A percentile compares a stretch with the other conserved stretches of the same genome.
Evolutionary conservation across 2,329 filamentous ascomycete genomes (phyloP).

Genomic region (Fusarium duplospermum): DNA sequence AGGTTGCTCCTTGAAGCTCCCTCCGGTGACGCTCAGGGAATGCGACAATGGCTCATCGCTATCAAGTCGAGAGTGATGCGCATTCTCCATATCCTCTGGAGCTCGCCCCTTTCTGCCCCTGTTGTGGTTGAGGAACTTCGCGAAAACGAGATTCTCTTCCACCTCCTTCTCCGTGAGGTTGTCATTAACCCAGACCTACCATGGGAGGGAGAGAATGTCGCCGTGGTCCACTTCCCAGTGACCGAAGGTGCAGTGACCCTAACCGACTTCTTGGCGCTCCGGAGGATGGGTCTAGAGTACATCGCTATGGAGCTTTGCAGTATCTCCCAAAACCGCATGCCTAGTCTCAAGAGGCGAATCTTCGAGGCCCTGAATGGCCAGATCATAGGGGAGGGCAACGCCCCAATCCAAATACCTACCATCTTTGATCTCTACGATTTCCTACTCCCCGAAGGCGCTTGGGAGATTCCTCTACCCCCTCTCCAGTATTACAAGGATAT

Average conservation of each 20-base stretch:
- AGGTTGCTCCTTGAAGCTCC: constrained; percentile 77
- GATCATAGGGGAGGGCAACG: constrained; percentile 73
- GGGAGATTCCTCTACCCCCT: constrained; percentile 62
- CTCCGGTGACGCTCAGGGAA: constrained; percentile 68
- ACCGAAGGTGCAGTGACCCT: constrained; percentile 76
- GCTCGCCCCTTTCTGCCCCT: constrained; percentile 79
- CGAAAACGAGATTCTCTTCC: constrained; percentile 81
- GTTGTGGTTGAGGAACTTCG: constrained; percentile 84
- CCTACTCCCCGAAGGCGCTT: constrained; percentile 66
- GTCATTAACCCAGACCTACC: constrained; percentile 75
- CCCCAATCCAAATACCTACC: constrained; percentile 75
- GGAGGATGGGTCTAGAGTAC: constrained; percentile 86
- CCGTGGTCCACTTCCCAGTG: constrained; percentile 74
- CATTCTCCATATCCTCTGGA: constrained; percentile 85
- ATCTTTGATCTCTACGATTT: constrained; percentile 97
- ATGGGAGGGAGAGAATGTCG: constrained; percentile 78
- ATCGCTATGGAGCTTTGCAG: constrained; percentile 85
- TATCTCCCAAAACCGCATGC: constrained; percentile 76
- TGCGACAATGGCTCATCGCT: constrained; percentile 76
- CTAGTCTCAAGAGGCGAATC: constrained; percentile 75
- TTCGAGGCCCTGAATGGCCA: constrained; percentile 83
- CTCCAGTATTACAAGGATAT: constrained; percentile 73
- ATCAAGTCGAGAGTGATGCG: constrained; percentile 77
- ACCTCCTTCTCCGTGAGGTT: constrained; percentile 77
- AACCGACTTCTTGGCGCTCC: constrained; percentile 80